Conservation (phyloP, 805 yeast species). For the Nakazawaea laoshanensis region DNA sequence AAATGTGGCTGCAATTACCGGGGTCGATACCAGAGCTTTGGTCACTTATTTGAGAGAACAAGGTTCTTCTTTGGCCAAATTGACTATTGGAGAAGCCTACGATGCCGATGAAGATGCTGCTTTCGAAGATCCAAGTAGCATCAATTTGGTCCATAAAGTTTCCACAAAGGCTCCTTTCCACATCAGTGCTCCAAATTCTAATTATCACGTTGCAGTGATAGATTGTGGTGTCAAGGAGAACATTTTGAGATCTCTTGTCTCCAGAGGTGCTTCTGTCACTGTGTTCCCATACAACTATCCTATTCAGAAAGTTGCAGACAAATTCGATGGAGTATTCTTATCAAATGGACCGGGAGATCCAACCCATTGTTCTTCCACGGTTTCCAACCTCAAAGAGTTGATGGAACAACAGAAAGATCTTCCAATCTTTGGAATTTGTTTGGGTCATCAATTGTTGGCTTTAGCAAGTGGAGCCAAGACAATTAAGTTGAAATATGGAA, state of each 20-base stretch:
- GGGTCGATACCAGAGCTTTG: slow-evolving; percentile 94
- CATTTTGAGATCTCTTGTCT: slow-evolving; percentile 85
- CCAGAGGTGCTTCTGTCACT: slow-evolving; percentile 93
- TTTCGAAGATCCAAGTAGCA: slow-evolving; percentile 81
- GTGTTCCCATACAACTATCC: slow-evolving; percentile 97
- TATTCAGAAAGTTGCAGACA: slow-evolving; percentile 79
- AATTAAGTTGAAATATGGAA: slow-evolving; percentile 90
- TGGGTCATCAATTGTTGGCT: slow-evolving; percentile 95
- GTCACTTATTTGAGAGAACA: slow-evolving; percentile 91
- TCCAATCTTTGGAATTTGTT: slow-evolving; percentile 95
- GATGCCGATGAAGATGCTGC: slow-evolving; percentile 91
- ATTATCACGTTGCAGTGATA: slow-evolving; percentile 80
- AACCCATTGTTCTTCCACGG: slow-evolving; percentile 77
- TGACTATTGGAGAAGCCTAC: slow-evolving; percentile 84
- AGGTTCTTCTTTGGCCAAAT: slow-evolving; percentile 89
- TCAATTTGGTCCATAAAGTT: slow-evolving; percentile 87
- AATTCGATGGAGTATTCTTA: slow-evolving; percentile 90
- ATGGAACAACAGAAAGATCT: slow-evolving; percentile 55
- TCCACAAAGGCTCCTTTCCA: slow-evolving; percentile 95
- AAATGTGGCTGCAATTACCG: slow-evolving; percentile 93
- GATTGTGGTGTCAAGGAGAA: slow-evolving; percentile 99
- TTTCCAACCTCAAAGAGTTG: slow-evolving; percentile 61
- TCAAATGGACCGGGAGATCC: slow-evolving; percentile 99
- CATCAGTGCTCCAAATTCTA: slow-evolving; percentile 52
- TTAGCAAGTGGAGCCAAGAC: slow-evolving; percentile 94